phyloP scores from a whole-genome alignment of 495 filamentous ascomycete species.

The Rostrohypoxylon terebratum region DNA sequence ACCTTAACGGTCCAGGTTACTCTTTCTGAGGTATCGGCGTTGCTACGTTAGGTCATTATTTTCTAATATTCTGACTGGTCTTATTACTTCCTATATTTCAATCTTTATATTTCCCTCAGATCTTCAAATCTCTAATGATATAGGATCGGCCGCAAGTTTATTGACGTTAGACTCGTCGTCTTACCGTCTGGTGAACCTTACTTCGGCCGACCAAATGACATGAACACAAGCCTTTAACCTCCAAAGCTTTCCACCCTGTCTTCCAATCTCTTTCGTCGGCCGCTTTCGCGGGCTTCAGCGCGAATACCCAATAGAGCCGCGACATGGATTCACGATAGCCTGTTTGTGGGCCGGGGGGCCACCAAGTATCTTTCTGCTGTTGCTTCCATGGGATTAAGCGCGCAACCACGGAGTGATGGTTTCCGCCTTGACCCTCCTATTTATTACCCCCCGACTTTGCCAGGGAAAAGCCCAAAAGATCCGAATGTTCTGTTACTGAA shows the following conservation, averaged over 20 bases:
- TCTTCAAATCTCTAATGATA: constrained; percentile 27
- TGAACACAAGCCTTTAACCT: constrained; percentile 44
- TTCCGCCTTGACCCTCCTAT: constrained; percentile 40
- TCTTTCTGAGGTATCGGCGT: neutral
- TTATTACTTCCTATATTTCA: constrained; percentile 3
- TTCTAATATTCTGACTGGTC: neutral
- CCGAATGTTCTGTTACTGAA: neutral
- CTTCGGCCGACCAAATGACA: constrained; percentile 43
- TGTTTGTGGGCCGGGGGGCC: constrained; percentile 64
- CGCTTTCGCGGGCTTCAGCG: constrained; percentile 65
- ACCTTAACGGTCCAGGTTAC: neutral
- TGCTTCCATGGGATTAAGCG: neutral
- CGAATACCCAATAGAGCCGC: constrained; percentile 61
- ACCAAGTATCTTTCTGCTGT: constrained; percentile 43
- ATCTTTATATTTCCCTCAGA: constrained; percentile 15
- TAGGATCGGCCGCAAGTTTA: constrained; percentile 6
- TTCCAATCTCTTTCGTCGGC: constrained; percentile 52
- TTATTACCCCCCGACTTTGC: constrained; percentile 18
- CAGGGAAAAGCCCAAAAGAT: neutral
- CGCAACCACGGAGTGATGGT: constrained; percentile 15
- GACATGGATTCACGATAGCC: constrained; percentile 63
- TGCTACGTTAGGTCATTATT: neutral
- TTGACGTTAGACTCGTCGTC: constrained; percentile 11
- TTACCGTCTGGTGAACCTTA: constrained; percentile 18
- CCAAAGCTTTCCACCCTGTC: constrained; percentile 58